Evolutionary conservation across 2,329 filamentous ascomycete genomes (phyloP).

Genomic region (Huntiella savannae): DNA sequence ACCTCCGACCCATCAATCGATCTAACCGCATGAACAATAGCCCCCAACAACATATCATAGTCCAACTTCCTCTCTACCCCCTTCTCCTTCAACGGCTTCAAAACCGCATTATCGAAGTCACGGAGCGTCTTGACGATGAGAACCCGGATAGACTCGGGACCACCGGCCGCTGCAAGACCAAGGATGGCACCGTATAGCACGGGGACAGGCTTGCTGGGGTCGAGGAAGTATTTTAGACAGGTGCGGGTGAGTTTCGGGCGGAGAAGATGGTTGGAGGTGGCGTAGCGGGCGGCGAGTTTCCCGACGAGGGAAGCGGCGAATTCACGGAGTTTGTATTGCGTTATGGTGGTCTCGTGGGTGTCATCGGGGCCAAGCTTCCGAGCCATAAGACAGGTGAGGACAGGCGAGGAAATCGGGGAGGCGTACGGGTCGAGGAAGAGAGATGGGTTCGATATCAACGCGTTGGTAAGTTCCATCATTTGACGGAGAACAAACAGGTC

Average conservation of each 20-base stretch:
- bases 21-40: conserved; percentile 33
- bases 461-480: conserved; percentile 78
- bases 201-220: conserved; percentile 62
- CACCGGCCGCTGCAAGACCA: conserved; percentile 62
- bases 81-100: conserved; percentile 33
- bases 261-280: conserved; percentile 59
- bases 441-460: conserved; percentile 64
- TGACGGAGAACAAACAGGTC: conserved; percentile 75
- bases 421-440: conserved; percentile 51
- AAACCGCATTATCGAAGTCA: conserved; percentile 32
- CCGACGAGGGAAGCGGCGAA: conserved; percentile 67
- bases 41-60: conserved; percentile 35
- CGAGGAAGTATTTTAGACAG: conserved; percentile 79
- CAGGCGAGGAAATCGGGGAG: conserved; percentile 56
- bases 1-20: conserved; percentile 22
- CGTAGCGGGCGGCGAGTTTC: conserved; percentile 64
- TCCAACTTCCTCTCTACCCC: conserved; percentile 28
- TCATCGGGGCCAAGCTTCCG: conserved; percentile 52
- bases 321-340: conserved; percentile 67
- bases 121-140: conserved; percentile 37
- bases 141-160: conserved; percentile 36
- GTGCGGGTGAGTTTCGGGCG: conserved; percentile 81
- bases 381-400: conserved; percentile 70
- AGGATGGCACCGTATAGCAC: conserved; percentile 79
- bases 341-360: conserved; percentile 32